phyloP scores from a whole-genome alignment of 1,284 basidiomycete genomes.

The Phlebopus sp. region DNA sequence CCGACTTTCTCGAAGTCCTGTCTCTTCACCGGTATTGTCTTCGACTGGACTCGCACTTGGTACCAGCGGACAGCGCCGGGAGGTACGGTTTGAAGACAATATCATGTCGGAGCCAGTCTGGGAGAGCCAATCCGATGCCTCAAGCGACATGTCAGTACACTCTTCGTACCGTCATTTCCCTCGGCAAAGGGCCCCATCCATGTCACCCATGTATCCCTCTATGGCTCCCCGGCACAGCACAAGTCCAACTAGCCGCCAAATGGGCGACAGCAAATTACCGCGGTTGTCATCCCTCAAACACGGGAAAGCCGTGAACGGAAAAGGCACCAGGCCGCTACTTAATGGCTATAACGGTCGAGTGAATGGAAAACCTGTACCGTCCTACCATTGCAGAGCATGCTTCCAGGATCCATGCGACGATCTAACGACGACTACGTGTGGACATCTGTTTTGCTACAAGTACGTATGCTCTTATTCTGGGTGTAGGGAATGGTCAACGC shows the following conservation, averaged over 20 bases:
- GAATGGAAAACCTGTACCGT: conserved; percentile 14
- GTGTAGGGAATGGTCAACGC: conserved; percentile 9
- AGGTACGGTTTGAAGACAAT: conserved; percentile 36
- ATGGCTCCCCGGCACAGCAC: background rate
- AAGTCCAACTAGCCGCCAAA: background rate
- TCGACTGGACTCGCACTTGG: conserved; percentile 28
- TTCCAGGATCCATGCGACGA: conserved; percentile 31
- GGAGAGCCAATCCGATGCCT: conserved; percentile 30
- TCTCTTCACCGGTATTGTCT: conserved; percentile 30
- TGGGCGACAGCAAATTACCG: conserved; percentile 32
- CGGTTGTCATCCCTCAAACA: conserved; percentile 31
- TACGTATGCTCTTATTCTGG: conserved; percentile 15
- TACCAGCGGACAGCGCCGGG: conserved; percentile 29
- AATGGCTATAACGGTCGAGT: conserved; percentile 10
- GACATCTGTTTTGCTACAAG: conserved; percentile 33
- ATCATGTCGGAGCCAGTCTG: conserved; percentile 31
- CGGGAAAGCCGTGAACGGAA: conserved; percentile 19
- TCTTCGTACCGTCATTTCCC: no score
- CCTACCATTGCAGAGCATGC: conserved; percentile 34
- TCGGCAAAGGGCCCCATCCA: conserved; percentile 19
- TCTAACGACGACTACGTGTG: conserved; percentile 36
- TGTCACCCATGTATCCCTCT: background rate
- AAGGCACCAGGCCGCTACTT: conserved; percentile 6
- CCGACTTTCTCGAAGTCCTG: conserved; percentile 17
- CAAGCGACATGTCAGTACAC: conserved; percentile 31